Evolutionary conservation across 2,329 filamentous ascomycete genomes (phyloP), one percentile per base, ranked within the genome.

Genomic region (Teratosphaeria nubilosa): DNA sequence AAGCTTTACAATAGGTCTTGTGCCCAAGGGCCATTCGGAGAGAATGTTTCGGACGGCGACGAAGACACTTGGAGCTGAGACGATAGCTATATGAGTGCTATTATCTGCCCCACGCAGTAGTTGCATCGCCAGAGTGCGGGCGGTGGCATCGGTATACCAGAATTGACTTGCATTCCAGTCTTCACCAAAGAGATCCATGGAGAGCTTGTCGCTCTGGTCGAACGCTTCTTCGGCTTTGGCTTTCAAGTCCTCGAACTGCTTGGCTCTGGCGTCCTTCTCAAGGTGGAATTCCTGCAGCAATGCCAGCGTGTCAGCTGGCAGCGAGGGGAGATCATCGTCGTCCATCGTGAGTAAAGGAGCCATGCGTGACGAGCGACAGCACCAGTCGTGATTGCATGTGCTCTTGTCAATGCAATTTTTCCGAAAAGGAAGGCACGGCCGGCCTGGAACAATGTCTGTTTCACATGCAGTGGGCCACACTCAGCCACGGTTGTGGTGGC

Each of bases 101-200:
- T 77, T 71, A 1, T 78, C 82, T 1, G 82, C 78, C 53, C 79
- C 85, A 4, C 82, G 77, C 1, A 92, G 78, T 34, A 94, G 77
- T 66, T 88, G 80, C 57, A 78, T 75, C 1, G 87, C 88, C 22
- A 88, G 73, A 5, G 78, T 68, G 1, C 72, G 78, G 0, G 88
- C 88, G 25, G 88, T 91, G 63, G 85, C 82, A 56, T 91, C 85
- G 9, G 83, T 84, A 45, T 77, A 88, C 88, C 89, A 94, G 68
- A 94, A 94, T 73, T 92, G 88, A 61, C 83, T 87, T 67, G 86
- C 82, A 68, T 91, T 89, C 89, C 89, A 94, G 72, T 92, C 86
- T 73, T 92, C 89, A 1, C 79, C 78, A 66, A 92, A 94, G 1
- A 81, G 76, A 31, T 87, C 83, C 82, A 92, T 92, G 48, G 74